Conservation (phyloP, 345 rosid genomes). For the Corchorus olitorius region DNA sequence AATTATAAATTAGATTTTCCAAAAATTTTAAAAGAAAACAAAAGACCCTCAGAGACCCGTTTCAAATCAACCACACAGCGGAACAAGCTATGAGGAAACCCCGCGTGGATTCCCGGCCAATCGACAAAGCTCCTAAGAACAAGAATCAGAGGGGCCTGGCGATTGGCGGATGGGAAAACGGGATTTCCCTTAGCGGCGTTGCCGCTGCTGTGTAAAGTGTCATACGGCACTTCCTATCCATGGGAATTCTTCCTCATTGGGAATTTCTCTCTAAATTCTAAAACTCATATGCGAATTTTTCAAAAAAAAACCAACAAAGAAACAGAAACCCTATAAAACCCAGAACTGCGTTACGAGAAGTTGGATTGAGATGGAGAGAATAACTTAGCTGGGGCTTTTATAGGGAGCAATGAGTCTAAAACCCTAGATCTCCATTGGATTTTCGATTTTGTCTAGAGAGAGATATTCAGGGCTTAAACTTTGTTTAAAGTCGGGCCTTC, state of each 20-base stretch:
- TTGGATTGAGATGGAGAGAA: no score
- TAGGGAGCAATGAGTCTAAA: not conserved
- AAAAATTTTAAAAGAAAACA: not conserved
- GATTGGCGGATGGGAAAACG: constrained; percentile 23
- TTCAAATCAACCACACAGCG: constrained; percentile 43
- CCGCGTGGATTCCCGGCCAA: constrained; percentile 5
- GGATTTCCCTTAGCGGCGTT: constrained; percentile 20
- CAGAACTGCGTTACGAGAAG: no score
- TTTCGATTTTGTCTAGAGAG: no score
- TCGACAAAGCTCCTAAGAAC: constrained; percentile 8
- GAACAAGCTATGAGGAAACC: constrained; percentile 19
- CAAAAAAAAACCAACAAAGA: not conserved
- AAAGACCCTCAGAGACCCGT: constrained; percentile 41
- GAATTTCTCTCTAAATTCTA: not conserved
- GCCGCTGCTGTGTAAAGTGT: constrained; percentile 48
- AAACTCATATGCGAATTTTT: not conserved
- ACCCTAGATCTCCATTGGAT: not conserved
- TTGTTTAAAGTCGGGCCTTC: not conserved
- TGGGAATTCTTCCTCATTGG: constrained; percentile 53
- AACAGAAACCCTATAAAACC: no score
- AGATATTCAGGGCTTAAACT: not conserved
- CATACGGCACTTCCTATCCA: constrained; percentile 78
- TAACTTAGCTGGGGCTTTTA: not conserved
- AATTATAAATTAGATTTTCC: no score
- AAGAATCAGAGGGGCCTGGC: constrained; percentile 15